Evolutionary conservation across 352 stramenopile genomes (phyloP).

Genomic region (Heterotrichella gracilis): DNA sequence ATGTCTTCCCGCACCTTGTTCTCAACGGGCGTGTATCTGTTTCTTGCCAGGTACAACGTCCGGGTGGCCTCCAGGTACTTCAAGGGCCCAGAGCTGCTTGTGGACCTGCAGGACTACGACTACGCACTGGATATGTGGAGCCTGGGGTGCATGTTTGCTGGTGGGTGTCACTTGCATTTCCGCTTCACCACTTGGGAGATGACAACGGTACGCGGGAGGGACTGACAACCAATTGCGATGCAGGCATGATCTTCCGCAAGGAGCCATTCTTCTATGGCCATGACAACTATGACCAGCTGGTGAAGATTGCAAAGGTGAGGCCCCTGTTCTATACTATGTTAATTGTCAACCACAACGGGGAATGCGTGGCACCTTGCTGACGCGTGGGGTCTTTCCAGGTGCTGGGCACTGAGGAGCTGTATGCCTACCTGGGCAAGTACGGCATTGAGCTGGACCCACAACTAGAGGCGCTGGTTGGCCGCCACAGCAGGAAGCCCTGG

Average conservation of each 20-base stretch:
- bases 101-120: constrained; percentile 97
- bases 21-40: no score
- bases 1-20: no score
- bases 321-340: background rate
- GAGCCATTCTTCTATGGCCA: constrained; percentile 96
- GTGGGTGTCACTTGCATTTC: no score
- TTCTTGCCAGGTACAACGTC: no score
- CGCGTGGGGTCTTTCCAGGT: constrained; percentile 25
- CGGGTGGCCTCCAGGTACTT: constrained; percentile 94
- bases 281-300: constrained; percentile 95
- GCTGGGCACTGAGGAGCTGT: constrained; percentile 82
- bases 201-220: no score
- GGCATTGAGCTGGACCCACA: constrained; percentile 86
- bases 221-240: no score
- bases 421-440: constrained; percentile 92
- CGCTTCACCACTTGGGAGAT: no score
- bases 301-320: constrained; percentile 89
- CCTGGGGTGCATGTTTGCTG: constrained; percentile 90
- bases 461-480: constrained; percentile 81
- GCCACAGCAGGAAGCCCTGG: constrained; percentile 88
- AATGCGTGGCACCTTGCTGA: background rate
- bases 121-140: constrained; percentile 98
- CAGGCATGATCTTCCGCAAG: constrained; percentile 93
- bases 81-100: constrained; percentile 86
- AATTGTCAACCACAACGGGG: constrained; percentile 1